Conservation (phyloP, 108 stramenopile species). For the Cylindrotheca fusiformis region DNA sequence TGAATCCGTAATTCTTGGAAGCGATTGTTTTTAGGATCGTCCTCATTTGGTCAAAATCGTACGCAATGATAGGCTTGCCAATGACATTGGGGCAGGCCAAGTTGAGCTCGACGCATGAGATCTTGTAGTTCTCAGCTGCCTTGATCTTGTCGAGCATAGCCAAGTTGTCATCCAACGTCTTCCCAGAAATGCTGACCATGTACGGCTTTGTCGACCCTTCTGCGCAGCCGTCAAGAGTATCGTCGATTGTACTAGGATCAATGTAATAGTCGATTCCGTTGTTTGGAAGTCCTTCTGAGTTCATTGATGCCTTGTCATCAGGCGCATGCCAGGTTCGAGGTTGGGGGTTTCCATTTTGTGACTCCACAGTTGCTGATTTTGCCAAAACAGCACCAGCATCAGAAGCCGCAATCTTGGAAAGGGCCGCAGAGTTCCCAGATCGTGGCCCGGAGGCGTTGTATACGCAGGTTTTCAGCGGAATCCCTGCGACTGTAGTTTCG, state of each 20-base stretch:
- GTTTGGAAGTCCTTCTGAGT: constrained; percentile 93
- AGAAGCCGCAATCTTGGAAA: constrained; percentile 75
- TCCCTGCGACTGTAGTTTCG: constrained; percentile 63
- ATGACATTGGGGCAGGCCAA: constrained; percentile 93
- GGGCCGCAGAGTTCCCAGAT: constrained; percentile 79
- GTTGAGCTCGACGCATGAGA: constrained; percentile 84
- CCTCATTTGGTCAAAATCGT: constrained; percentile 89
- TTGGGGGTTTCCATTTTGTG: constrained; percentile 80
- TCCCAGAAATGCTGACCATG: constrained; percentile 86
- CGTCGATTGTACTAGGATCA: constrained; percentile 55
- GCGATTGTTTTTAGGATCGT: constrained; percentile 49
- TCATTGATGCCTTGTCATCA: constrained; percentile 57
- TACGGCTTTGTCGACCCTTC: constrained; percentile 65
- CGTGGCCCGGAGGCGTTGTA: constrained; percentile 93
- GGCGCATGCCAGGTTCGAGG: constrained; percentile 60
- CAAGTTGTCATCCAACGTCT: constrained; percentile 79
- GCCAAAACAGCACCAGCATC: constrained; percentile 70
- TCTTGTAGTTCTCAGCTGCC: constrained; percentile 30
- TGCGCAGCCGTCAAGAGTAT: constrained; percentile 46
- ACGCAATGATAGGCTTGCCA: constrained; percentile 91
- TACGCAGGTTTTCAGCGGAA: constrained; percentile 64
- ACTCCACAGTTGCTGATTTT: constrained; percentile 76
- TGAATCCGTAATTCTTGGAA: constrained; percentile 36
- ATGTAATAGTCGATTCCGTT: constrained; percentile 91
- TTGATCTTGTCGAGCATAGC: constrained; percentile 72